A percentile compares a stretch with the other conserved stretches of the same genome.
Evolutionary conservation across 2,329 filamentous ascomycete genomes (phyloP).

Genomic region (Sporothrix globosa): DNA sequence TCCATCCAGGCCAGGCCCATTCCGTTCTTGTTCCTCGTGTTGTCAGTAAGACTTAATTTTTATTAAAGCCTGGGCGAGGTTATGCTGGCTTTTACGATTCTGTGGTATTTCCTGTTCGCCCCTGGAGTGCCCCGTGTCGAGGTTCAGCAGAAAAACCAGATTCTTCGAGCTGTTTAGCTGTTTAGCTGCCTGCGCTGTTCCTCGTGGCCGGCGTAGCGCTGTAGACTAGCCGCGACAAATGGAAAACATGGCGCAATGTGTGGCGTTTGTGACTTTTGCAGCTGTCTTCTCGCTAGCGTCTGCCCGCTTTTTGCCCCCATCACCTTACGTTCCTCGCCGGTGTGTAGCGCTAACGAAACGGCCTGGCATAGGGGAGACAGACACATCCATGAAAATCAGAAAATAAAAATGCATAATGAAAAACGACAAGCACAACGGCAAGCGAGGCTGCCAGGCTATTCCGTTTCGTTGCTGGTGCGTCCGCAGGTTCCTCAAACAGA

Average conservation of each 20-base stretch:
- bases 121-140: too few species aligned
- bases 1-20: too few species aligned
- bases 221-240: background rate
- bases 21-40: too few species aligned
- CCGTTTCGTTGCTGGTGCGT: conserved; percentile 12
- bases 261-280: background rate
- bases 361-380: background rate
- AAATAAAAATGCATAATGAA: background rate
- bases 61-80: too few species aligned
- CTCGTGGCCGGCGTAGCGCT: background rate
- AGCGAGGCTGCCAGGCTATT: background rate
- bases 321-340: conserved; percentile 32
- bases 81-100: background rate
- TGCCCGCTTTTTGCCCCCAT: conserved; percentile 27
- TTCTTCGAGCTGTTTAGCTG: too few species aligned
- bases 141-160: too few species aligned
- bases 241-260: background rate
- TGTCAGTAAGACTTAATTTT: too few species aligned
- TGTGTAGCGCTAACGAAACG: conserved; percentile 30
- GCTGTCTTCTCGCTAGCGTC: conserved; percentile 2
- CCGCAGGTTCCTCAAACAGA: background rate
- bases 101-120: conserved; percentile 9
- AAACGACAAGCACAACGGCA: background rate
- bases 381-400: background rate
- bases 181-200: background rate